Evolutionary conservation across 2,329 filamentous ascomycete genomes (phyloP).

Genomic region (Microdochium paspali): DNA sequence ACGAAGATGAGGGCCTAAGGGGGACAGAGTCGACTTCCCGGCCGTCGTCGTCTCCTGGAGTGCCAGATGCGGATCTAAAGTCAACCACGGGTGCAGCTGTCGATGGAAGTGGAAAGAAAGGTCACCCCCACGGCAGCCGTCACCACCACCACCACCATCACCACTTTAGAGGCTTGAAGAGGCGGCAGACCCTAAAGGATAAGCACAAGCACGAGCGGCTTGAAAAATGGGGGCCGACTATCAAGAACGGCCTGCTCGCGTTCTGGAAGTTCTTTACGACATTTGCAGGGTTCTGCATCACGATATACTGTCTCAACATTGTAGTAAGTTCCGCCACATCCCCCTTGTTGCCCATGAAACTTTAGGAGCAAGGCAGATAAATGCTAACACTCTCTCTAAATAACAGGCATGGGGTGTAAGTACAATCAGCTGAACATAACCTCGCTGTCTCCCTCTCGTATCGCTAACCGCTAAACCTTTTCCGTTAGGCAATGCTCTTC

Average conservation of each 20-base stretch:
- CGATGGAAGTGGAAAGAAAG: not conserved
- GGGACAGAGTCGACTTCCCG: not conserved
- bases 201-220: conserved; percentile 12
- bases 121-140: not conserved
- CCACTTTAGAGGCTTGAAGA: not conserved
- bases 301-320: conserved; percentile 18
- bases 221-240: conserved; percentile 13
- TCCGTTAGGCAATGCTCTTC: conserved; percentile 18
- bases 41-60: not conserved
- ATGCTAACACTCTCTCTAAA: not conserved
- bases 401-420: conserved; percentile 13
- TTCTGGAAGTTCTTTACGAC: conserved; percentile 20
- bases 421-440: conserved; percentile 1
- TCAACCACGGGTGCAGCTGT: not conserved
- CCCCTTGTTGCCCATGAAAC: too few relatives aligned
- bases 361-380: too few relatives aligned
- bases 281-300: conserved; percentile 16
- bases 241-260: conserved; percentile 13
- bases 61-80: not conserved
- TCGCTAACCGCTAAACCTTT: not conserved
- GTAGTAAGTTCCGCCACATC: conserved; percentile 10
- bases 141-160: conserved; percentile 9
- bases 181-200: conserved; percentile 3
- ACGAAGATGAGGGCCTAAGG: not conserved
- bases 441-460: too few relatives aligned